phyloP scores from a whole-genome alignment of 2,329 filamentous ascomycete species.

The Metarhizium album region DNA sequence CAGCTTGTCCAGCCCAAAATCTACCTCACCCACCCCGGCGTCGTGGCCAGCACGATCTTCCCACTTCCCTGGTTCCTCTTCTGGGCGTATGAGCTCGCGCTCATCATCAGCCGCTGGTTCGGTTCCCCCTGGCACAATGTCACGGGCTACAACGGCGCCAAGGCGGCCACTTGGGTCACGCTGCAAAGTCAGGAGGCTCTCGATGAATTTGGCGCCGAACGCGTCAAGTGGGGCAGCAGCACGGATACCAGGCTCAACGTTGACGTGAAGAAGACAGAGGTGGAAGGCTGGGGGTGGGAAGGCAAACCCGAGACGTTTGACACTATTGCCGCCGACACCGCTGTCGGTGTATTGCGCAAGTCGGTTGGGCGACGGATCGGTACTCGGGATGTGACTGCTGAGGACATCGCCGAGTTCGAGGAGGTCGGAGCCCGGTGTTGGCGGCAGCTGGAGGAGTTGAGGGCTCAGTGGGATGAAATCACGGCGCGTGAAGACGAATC shows the following conservation, averaged over 20 bases:
- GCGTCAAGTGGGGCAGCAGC: slow-evolving; percentile 77
- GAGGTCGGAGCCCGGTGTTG: slow-evolving; percentile 50
- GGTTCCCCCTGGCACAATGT: slow-evolving; percentile 85
- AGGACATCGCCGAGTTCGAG: slow-evolving; percentile 52
- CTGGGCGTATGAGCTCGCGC: slow-evolving; percentile 54
- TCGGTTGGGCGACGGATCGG: slow-evolving; percentile 48
- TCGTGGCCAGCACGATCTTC: slow-evolving; percentile 74
- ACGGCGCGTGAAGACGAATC: slow-evolving; percentile 10
- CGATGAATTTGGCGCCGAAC: slow-evolving; percentile 41
- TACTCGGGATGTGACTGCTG: slow-evolving; percentile 47
- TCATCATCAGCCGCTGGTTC: slow-evolving; percentile 62
- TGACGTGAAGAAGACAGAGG: slow-evolving; percentile 65
- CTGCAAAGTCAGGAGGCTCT: slow-evolving; percentile 55
- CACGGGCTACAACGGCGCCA: slow-evolving; percentile 65
- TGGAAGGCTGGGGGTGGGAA: slow-evolving; percentile 74
- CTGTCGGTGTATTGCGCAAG: slow-evolving; percentile 36
- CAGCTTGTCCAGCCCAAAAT: slow-evolving; percentile 41
- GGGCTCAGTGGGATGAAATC: slow-evolving; percentile 51
- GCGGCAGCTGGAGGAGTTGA: slow-evolving; percentile 61
- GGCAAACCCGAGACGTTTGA: slow-evolving; percentile 41
- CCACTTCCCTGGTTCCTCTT: slow-evolving; percentile 60
- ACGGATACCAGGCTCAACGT: slow-evolving; percentile 46
- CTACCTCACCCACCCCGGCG: slow-evolving; percentile 77
- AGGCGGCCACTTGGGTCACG: slow-evolving; percentile 66
- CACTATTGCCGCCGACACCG: slow-evolving; percentile 30